Evolutionary conservation across 495 filamentous ascomycete genomes (phyloP).

Genomic region (Lepidopterella palustris): DNA sequence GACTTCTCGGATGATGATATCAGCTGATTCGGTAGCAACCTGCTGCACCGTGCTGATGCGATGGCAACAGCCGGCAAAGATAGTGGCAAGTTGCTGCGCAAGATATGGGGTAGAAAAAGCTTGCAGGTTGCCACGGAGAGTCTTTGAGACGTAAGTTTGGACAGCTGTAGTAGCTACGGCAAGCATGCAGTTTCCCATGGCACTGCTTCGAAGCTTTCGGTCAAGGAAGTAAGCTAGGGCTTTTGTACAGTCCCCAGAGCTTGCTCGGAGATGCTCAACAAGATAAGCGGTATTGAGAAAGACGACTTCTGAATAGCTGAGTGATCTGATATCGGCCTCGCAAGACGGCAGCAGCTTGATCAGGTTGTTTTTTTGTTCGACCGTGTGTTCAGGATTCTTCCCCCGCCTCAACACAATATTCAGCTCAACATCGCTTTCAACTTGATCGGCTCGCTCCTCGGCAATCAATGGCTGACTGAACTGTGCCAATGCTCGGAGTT

Average conservation of each 20-base stretch:
- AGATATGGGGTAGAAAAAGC: conserved; percentile 75
- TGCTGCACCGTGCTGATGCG: conserved; percentile 82
- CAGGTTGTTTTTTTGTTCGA: conserved; percentile 73
- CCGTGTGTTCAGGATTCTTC: conserved; percentile 64
- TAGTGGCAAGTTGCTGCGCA: conserved; percentile 76
- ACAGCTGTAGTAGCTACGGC: conserved; percentile 69
- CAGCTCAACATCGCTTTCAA: conserved; percentile 92
- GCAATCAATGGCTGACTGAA: conserved; percentile 78
- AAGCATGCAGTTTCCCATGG: conserved; percentile 81
- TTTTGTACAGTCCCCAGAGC: conserved; percentile 78
- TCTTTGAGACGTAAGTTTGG: conserved; percentile 64
- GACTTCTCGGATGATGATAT: conserved; percentile 72
- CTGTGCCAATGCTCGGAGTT: conserved; percentile 73
- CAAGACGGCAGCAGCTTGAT: conserved; percentile 63
- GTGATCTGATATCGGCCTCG: conserved; percentile 65
- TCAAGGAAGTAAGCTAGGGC: conserved; percentile 87
- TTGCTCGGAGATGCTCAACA: conserved; percentile 76
- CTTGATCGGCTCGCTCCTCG: conserved; percentile 74
- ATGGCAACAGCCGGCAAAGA: conserved; percentile 86
- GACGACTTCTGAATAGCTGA: conserved; percentile 81
- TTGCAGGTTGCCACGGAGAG: conserved; percentile 60
- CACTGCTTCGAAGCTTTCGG: conserved; percentile 68
- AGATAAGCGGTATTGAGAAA: conserved; percentile 83
- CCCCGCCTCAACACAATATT: conserved; percentile 85
- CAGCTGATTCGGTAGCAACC: conserved; percentile 71